Evolutionary conservation across 805 yeast genomes (phyloP).

Genomic region (Hanseniaspora nectarophila): DNA sequence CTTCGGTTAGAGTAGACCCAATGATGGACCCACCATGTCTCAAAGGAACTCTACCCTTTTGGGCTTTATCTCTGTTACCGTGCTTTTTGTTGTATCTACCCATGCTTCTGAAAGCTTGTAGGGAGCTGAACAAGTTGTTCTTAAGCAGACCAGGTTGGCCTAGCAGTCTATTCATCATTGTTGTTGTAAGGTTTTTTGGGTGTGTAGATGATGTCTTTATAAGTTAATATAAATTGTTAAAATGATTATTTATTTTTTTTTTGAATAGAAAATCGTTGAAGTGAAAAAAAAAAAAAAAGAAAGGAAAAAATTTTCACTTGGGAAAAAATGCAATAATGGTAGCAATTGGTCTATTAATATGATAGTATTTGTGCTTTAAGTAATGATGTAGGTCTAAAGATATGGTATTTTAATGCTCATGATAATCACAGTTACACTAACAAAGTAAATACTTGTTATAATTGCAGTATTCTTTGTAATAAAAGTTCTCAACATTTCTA

Average conservation of each 20-base stretch:
- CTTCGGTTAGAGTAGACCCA: slow-evolving; percentile 73
- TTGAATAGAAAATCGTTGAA: neutral
- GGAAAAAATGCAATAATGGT: too few relatives aligned
- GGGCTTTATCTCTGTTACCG: slow-evolving; percentile 41
- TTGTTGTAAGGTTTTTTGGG: neutral
- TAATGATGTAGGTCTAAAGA: too few relatives aligned
- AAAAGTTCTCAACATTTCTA: too few relatives aligned
- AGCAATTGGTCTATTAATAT: neutral
- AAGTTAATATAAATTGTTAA: too few relatives aligned
- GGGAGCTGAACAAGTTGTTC: neutral
- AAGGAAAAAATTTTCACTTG: neutral
- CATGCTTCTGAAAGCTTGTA: slow-evolving; percentile 1
- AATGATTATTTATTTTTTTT: neutral
- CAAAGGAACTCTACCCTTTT: slow-evolving; percentile 88
- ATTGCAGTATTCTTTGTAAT: too few relatives aligned
- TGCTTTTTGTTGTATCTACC: slow-evolving; percentile 24
- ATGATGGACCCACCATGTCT: slow-evolving; percentile 88
- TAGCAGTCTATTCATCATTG: neutral
- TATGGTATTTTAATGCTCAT: too few relatives aligned
- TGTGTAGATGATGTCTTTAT: neutral
- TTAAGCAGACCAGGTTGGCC: neutral
- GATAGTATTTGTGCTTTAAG: too few relatives aligned
- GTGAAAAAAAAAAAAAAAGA: neutral
- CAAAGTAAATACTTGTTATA: too few relatives aligned
- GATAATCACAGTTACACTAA: too few relatives aligned